Evolutionary conservation across 257 asterid genomes (phyloP).

Genomic region (Solanum rostratum): DNA sequence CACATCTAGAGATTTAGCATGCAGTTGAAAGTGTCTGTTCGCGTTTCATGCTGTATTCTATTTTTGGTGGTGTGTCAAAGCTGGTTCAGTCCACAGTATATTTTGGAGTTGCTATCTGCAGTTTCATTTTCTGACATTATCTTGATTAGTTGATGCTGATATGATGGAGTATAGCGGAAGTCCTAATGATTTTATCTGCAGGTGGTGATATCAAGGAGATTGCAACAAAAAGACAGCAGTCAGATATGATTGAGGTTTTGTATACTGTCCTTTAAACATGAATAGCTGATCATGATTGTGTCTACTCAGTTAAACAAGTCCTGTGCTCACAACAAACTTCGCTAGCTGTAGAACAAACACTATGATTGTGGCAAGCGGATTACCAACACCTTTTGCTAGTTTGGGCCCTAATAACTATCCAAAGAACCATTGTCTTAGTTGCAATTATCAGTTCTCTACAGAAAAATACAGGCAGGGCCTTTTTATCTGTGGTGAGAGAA

Average conservation of each 20-base stretch:
- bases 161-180: slow-evolving; percentile 19
- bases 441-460: not conserved
- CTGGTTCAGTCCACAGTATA: not conserved
- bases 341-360: not conserved
- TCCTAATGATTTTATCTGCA: slow-evolving; percentile 45
- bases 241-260: slow-evolving; percentile 73
- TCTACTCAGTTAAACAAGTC: not conserved
- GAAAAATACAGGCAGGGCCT: not conserved
- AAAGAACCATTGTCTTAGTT: not conserved
- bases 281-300: not conserved
- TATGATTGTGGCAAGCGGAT: not conserved
- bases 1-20: slow-evolving; percentile 11
- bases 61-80: not conserved
- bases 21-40: not conserved
- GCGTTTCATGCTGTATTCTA: not conserved
- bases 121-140: not conserved
- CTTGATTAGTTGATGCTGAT: not conserved
- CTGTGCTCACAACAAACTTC: not conserved
- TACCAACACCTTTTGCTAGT: not conserved
- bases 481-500: not conserved
- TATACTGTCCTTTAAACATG: slow-evolving; percentile 5
- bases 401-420: not conserved
- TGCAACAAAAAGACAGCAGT: slow-evolving; percentile 39
- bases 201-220: slow-evolving; percentile 85
- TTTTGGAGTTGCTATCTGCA: not conserved